Base-by-base conservation (phyloP, 2,329 filamentous ascomycete genomes). In the Tolypocladium amazonense region DNA sequence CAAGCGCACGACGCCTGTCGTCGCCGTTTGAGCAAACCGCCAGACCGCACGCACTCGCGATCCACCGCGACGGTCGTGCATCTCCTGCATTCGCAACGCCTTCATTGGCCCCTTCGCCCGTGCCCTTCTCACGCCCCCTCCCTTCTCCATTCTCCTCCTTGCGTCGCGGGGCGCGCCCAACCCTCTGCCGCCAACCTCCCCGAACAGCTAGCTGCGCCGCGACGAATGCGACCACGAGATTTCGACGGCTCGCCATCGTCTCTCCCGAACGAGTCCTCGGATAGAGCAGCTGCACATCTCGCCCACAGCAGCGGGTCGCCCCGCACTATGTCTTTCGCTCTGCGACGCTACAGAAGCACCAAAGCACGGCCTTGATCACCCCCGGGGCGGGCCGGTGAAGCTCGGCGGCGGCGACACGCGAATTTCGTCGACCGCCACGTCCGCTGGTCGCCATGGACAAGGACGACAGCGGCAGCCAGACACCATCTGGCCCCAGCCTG, bases 401-500 rank as follows among this genome's bases (percentile, higher is more conserved):
- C 27, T 18, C 25, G 27, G 15, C 47, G 25, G 6, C 18, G 15
- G 47, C 2, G 27, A 30, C 11, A 50, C 6, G 15, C 47, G 8
- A 33, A 6, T 20, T 25, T 52, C 47, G 47, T 27, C 47, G 20
- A 11, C 47, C 3, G 3, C 47, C 47, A 15, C 23, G 25, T 4
- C 47, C 25, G 47, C 25, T 20, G 47, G 25, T 18, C 18, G 27
- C 47, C 14, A 74, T 74, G 72, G 71, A 74, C 25, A 65, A 69
- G 15, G 45, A 43, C 41, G 71, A 73, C 56, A 65, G 59, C 59
- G 64, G 66, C 59, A 66, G 66, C 52, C 65, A 68, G 39, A 70
- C 69, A 57, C 70, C 67, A 47, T 69, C 63, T 38, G 68, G 63
- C 23, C 65, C 62, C 53, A 73, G 66, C 60, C 70, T 69, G 54